These are phyloP conservation scores for Nitzschia putrida DNA, from an alignment of 108 stramenopile species.

Conservation along the genomic window DNA sequence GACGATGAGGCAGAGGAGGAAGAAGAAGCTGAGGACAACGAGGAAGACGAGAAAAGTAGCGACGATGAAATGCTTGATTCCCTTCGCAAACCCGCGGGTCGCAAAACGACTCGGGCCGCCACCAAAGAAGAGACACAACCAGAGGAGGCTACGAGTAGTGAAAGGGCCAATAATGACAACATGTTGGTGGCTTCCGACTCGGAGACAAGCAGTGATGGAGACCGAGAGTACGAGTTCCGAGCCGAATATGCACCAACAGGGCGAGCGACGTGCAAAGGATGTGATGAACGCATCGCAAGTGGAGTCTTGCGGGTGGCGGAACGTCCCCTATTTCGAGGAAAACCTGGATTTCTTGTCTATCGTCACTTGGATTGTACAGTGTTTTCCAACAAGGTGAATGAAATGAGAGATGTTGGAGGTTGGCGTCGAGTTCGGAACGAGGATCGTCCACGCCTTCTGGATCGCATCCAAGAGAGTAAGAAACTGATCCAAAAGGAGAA, in stretches of 20 bases:
- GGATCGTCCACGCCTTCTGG: conserved; percentile 45
- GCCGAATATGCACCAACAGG: conserved; percentile 72
- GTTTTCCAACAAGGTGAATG: conserved; percentile 58
- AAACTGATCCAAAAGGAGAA: conserved; percentile 67
- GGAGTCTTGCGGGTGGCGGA: conserved; percentile 68
- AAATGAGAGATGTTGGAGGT: conserved; percentile 60
- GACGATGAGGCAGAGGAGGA: not conserved
- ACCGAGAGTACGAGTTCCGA: conserved; percentile 53
- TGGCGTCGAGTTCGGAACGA: conserved; percentile 49
- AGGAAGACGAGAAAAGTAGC: conserved; percentile 24
- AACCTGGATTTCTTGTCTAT: conserved; percentile 81
- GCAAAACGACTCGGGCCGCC: not conserved
- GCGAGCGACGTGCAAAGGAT: conserved; percentile 77
- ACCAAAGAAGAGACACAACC: conserved; percentile 18
- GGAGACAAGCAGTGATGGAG: conserved; percentile 43
- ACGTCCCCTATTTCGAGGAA: conserved; percentile 84
- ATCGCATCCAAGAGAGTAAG: conserved; percentile 57
- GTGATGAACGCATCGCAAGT: conserved; percentile 71
- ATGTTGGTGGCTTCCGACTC: conserved; percentile 10
- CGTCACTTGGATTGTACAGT: conserved; percentile 72
- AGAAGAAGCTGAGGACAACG: conserved; percentile 5
- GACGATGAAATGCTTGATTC: conserved; percentile 17
- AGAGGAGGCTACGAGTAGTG: conserved; percentile 1
- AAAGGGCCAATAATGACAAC: conserved; percentile 8
- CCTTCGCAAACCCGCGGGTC: conserved; percentile 4